Evolutionary conservation across 768 basidiomycete species (phyloP).

Genomic region (Lentinula raphanica): DNA sequence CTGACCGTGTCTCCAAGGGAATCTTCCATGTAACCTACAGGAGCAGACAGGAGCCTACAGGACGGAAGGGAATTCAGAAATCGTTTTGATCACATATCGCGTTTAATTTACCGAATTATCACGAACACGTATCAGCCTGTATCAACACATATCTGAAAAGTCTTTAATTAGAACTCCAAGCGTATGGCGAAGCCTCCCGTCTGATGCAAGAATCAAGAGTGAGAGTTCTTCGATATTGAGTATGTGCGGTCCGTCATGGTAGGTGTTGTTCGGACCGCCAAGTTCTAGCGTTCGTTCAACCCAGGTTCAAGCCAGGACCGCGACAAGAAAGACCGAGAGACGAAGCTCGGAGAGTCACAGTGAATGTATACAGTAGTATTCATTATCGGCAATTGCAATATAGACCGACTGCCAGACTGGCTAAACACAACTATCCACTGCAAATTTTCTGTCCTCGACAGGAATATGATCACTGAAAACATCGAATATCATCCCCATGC

Average conservation of each 20-base stretch:
- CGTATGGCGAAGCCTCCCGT: neutral
- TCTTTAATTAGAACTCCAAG: neutral
- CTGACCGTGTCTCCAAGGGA: neutral
- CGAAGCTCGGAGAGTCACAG: too few species aligned
- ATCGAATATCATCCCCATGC: constrained; percentile 8
- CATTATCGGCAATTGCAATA: too few species aligned
- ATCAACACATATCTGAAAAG: too few species aligned
- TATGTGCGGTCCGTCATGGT: neutral
- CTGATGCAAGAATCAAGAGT: neutral
- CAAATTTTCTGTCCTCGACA: neutral
- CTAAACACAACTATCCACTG: neutral
- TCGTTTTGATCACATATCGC: neutral
- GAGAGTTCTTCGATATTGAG: neutral
- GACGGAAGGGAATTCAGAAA: neutral
- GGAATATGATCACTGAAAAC: constrained; percentile 1
- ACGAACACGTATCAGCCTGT: too few species aligned
- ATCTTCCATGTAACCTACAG: neutral
- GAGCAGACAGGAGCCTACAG: too few species aligned
- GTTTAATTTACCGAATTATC: neutral
- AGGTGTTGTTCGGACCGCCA: neutral
- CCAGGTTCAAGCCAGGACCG: neutral
- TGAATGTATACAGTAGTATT: too few species aligned
- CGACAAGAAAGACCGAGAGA: neutral
- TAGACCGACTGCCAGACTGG: too few species aligned
- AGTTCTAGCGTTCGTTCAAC: neutral